Base-by-base conservation (phyloP, 768 basidiomycete genomes). In the Mycena amicta region DNA sequence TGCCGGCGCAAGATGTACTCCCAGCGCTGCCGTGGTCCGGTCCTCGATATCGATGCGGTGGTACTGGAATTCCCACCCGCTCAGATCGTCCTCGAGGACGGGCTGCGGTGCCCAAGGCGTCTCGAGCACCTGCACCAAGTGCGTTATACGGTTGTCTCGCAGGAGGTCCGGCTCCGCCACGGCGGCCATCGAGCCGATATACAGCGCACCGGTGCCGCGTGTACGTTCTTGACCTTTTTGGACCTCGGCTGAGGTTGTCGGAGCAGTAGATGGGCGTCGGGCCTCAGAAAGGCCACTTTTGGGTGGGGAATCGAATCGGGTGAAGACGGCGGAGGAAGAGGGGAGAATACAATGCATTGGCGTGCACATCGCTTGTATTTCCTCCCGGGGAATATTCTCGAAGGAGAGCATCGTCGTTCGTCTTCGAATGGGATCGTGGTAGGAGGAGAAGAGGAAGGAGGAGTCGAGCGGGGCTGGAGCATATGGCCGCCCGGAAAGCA, bases 321-420 rank as follows among this genome's bases (percentile, higher is more conserved):
- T 25, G 56, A 23, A 30, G 52, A 72, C 72, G 33, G 80, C 53
- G n/a, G 75, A 77, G 0, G 76, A 53, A 20, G 75, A 77, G 0
- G 76, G 50, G 13, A 89, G 75, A 66, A 91, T 82, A 60, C 80
- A 80, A 71, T 91, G 89, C 89, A 90, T 89, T 0, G 89, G 89
- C 0, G 89, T 90, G 74, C 88, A 90, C 84, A 91, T 88, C 16
- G 89, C 85, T 69, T 89, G 85, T 79, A 87, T 84, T 54, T 90
- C 86, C 63, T 89, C 89, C 26, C 83, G 81, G 8, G 88, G 79
- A 59, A 90, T 74, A 59, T 78, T 81, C 68, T 90, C 88, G 77
- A 90, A 89, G 55, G 88, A 83, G 68, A 91, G 90, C 89, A 90
- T 90, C 55, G 60, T 65, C 43, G 22, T 45, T n/a, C n/a, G n/a